Percentiles rank a stretch among this genome's conserved stretches.
Conservation (phyloP, 2,329 filamentous ascomycete genomes). For the Colletotrichum echinochloae region DNA sequence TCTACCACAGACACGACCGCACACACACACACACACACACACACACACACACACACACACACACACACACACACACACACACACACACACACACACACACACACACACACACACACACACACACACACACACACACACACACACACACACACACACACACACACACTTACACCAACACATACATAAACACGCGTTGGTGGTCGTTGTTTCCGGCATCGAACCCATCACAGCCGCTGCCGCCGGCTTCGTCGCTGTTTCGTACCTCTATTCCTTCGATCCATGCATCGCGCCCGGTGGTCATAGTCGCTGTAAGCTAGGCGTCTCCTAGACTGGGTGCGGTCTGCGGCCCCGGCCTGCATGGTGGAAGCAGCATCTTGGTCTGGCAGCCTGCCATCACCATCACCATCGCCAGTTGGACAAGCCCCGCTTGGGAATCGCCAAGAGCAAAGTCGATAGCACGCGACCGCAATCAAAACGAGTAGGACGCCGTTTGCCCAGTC, state of each 20-base stretch:
- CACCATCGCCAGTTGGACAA: constrained; percentile 26
- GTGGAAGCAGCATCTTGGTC: constrained; percentile 32
- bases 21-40: background rate
- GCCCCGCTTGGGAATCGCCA: constrained; percentile 8
- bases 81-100: too few relatives aligned
- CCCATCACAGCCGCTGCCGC: constrained; percentile 16
- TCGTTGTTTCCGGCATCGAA: constrained; percentile 32
- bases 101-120: background rate
- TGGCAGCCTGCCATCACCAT: constrained; percentile 36
- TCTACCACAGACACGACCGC: constrained; percentile 19
- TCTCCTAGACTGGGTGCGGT: constrained; percentile 38
- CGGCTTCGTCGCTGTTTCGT: constrained; percentile 21
- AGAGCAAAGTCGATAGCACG: background rate
- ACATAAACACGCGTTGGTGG: background rate
- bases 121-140: background rate
- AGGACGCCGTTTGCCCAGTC: background rate
- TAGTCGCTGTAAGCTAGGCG: constrained; percentile 35
- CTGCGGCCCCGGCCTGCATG: constrained; percentile 36
- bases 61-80: too few relatives aligned
- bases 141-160: too few relatives aligned
- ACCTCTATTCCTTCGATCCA: constrained; percentile 25
- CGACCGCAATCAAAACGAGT: background rate
- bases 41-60: background rate
- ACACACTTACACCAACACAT: too few relatives aligned
- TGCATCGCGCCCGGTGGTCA: constrained; percentile 27